Percentiles rank a stretch among this genome's conserved stretches.
phyloP scores from a whole-genome alignment of 2,329 filamentous ascomycete species.

The Colletotrichum zoysiae region DNA sequence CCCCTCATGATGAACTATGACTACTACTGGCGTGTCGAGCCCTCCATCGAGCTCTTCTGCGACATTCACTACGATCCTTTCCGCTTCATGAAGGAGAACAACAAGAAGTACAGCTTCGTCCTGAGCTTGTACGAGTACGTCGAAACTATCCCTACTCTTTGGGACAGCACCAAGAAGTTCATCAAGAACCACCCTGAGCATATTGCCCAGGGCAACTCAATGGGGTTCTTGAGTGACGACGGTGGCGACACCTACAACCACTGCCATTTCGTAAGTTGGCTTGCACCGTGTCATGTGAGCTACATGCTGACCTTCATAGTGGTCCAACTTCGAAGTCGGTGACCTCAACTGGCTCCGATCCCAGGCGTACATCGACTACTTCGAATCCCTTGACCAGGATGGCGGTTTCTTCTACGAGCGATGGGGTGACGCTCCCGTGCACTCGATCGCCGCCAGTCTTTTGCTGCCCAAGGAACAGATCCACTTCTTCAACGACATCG shows the following conservation, averaged over 20 bases:
- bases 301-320: conserved; percentile 65
- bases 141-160: conserved; percentile 95
- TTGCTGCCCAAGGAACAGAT: conserved; percentile 93
- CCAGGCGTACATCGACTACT: conserved; percentile 90
- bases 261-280: conserved; percentile 87
- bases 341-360: conserved; percentile 94
- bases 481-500: conserved; percentile 99
- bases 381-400: conserved; percentile 86
- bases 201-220: conserved; percentile 84
- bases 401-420: conserved; percentile 99
- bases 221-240: conserved; percentile 93
- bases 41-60: conserved; percentile 95
- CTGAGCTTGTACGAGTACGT: conserved; percentile 96
- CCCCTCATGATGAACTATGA: conserved; percentile 95
- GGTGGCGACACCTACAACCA: conserved; percentile 93
- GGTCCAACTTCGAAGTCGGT: conserved; percentile 99
- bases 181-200: conserved; percentile 92
- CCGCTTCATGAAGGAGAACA: conserved; percentile 94
- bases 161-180: conserved; percentile 96
- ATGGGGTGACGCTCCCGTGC: conserved; percentile 97
- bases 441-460: conserved; percentile 93
- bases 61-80: conserved; percentile 97
- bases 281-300: not conserved
- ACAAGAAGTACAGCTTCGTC: conserved; percentile 98
- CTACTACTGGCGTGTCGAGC: conserved; percentile 99